Base-by-base conservation (phyloP, 2,329 filamentous ascomycete species). In the Stachybotrys echinatus region DNA sequence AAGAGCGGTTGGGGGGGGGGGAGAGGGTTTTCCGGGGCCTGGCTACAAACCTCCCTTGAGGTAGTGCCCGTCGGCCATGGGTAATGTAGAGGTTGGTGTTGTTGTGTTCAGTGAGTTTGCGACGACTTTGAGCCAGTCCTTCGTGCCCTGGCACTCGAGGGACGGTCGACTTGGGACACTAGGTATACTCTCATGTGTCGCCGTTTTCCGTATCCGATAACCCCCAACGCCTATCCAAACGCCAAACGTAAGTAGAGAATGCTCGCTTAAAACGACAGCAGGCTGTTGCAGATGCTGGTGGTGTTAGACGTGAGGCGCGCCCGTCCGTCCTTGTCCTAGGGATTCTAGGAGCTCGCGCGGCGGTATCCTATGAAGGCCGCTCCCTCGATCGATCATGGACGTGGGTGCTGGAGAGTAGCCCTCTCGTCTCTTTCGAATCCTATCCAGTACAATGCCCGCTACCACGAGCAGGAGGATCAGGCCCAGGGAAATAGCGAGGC, bases 361-460 rank as follows among this genome's bases (percentile, higher is more conserved):
- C 12, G 83, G 83, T 52, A 86, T 76, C 54, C 80, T 71, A 56
- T 75, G 73, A 55, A 85, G 80, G 48, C 79, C 79, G 54, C 73
- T 80, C 49, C 75, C 76, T 39, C 79, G 74, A 61, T 85, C 82
- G 55, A 77, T 80, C 74, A 80, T 81, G 34, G 75, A 80, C 18
- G 84, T 87, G 5, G 86, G 85, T 34, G 89, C 88, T n/a, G 85
- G 88, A 14, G 84, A 74, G 58, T 95, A 95, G 46, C 90, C 89
- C 64, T 92, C 87, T 45, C 83, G 81, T 72, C 80, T 85, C 71
- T 90, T 87, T 59, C 89, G 82, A 53, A 87, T 75, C 53, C 88
- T 83, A 70, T 94, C 89, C 50, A 91, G 76, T 42, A 88, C 62
- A 54, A 95, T 81, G 55, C 89, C 89, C 19, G 80, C 80, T 46